phyloP scores from a whole-genome alignment of 352 stramenopile genomes.

The Phytophthora tentaculata region DNA sequence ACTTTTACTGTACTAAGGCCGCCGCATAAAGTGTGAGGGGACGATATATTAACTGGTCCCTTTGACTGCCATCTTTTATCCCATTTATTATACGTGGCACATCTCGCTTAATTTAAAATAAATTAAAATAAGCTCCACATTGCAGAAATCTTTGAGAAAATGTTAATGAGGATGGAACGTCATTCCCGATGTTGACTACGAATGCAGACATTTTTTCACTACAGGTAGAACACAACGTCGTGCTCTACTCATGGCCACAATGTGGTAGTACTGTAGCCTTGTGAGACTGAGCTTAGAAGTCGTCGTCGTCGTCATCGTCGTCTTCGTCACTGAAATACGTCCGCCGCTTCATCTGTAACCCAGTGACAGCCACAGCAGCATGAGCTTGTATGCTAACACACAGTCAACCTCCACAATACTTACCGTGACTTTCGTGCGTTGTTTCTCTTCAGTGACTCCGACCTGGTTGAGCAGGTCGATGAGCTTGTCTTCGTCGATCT shows the following conservation, averaged over 20 bases:
- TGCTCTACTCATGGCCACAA: not conserved
- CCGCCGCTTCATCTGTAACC: conserved; percentile 84
- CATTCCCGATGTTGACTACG: not conserved
- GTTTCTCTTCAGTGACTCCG: conserved; percentile 81
- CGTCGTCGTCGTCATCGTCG: conserved; percentile 84
- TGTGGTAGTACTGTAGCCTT: no score
- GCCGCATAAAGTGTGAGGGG: conserved; percentile 20
- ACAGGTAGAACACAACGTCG: not conserved
- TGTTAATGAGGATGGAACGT: conserved; percentile 5
- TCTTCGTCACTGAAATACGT: conserved; percentile 91
- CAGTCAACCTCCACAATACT: no score
- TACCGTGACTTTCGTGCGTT: conserved; percentile 90
- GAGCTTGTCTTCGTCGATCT: conserved; percentile 87
- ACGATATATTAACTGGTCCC: no score
- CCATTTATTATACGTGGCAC: no score
- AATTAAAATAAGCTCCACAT: not conserved
- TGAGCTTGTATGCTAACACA: no score
- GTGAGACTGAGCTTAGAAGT: conserved; percentile 27
- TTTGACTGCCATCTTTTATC: no score
- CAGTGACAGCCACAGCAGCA: not conserved
- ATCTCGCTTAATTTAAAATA: not conserved
- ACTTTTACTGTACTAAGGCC: no score
- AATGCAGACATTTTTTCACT: not conserved
- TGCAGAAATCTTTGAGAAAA: not conserved
- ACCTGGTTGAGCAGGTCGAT: conserved; percentile 85